Base-by-base conservation (phyloP, 2,329 filamentous ascomycete genomes). In the Talaromyces rugulosus region DNA sequence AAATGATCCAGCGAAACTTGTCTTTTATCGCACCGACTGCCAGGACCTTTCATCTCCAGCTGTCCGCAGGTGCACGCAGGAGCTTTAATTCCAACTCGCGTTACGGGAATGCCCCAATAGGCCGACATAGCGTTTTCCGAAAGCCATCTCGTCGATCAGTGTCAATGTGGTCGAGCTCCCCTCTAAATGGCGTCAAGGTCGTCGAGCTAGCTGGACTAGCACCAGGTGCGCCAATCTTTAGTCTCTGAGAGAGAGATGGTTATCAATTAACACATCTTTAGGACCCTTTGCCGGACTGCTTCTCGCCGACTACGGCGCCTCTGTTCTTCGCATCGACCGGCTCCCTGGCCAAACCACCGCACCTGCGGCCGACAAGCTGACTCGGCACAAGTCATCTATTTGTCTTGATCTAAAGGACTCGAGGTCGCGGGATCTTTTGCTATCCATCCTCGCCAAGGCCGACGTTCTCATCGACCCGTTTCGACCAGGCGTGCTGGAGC, bases 381-480 rank as follows among this genome's bases (percentile, higher is more conserved):
- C 90, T 5, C 87, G 92, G 12, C 89, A 85, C 80, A 98, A 98
- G 74, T 79, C 86, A 61, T 95, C 90, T 33, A 87, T 97, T 64
- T 84, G 87, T 44, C 82, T 97, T 3, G 85, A 97, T 77, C 83
- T 97, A 58, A 96, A 95, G 72, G 83, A 85, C 0, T 67, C 83
- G 0, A 68, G 76, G 0, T 92, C 91, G 6, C 73, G 87, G 12
- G 81, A 82, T 0, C 80, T 97, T 6, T 76, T 96, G 59, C 87
- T 87, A 64, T 79, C 82, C 3, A 81, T 97, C 1, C 78, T 89
- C 40, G 75, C 79, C 16, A 73, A 79, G 16, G 82, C 87, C 61
- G 94, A 98, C 76, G 82, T 97, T 40, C 76, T 98, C 31, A 95
- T 98, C 74, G 95, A 98, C 74, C 94, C 95, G 0, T 98, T 92